Base-by-base conservation (phyloP, 768 basidiomycete species). In the Pulveroboletus ravenelii region DNA sequence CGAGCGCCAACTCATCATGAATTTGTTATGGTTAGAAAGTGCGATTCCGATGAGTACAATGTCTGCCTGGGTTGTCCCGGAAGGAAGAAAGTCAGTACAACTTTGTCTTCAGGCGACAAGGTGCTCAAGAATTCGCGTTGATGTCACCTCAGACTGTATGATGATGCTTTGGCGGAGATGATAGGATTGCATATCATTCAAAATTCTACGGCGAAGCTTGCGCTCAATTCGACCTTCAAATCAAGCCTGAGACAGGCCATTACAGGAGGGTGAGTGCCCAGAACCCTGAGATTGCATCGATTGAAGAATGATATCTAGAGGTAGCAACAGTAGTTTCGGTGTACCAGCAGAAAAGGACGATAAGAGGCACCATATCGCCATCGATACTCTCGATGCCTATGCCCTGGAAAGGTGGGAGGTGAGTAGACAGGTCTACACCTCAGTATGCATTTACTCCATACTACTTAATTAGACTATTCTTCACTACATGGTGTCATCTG, bases 401-500 rank as follows among this genome's bases (percentile, higher is more conserved):
- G 91, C 93, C 1, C 72, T 91, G 37, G 87, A 89, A 60, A 78
- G 90, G 53, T 96, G 93, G 93, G 93, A 96, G 81, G 92, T 87
- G 56, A 54, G 76, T 63, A 18, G 36, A 38, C 23, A 20, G 31
- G 18, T 23, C 25, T 40, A 47, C 44, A 10, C 41, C 27, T 20
- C 14, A 44, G 44, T 27, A 36, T 25, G 10, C 38, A 30, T 49
- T 45, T 25, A 53, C 46, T 34, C 6, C 15, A 23, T 10, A 2
- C 15, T 29, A 5, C 27, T 34, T 36, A 27, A 46, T 15, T 35
- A 98, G 93, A 93, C 92, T 0, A 95, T 98, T 60, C 77, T 98
- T 39, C 93, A 97, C 69, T 98, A 90, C 64, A 96, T 99, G 93
- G 96, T 99, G 4, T 93, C 91, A 9, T 95, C 89, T 30, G 89